Conservation (phyloP, 139 green algal genomes). For the Haematococcus sp. region DNA sequence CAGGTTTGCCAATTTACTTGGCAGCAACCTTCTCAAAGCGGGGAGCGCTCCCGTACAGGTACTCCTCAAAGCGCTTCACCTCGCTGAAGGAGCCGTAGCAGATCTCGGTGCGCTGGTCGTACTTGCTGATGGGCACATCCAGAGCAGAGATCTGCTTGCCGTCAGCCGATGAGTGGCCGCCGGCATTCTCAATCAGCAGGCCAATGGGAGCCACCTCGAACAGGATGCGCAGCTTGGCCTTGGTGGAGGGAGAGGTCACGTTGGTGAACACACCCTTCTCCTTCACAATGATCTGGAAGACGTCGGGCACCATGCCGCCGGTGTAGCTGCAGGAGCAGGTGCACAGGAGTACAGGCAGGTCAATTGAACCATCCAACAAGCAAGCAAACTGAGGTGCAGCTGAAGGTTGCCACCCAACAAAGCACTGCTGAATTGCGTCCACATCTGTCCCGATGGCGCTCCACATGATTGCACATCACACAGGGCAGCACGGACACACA, state of each 20-base stretch:
- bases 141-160: constrained; percentile 73
- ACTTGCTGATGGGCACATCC: constrained; percentile 72
- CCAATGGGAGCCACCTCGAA: constrained; percentile 89
- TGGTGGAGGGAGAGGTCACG: constrained; percentile 89
- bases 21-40: constrained; percentile 7
- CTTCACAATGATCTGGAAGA: constrained; percentile 97
- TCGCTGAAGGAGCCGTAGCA: constrained; percentile 86
- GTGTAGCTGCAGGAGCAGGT: constrained; percentile 67
- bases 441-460: too few species aligned
- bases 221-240: constrained; percentile 93
- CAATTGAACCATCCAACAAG: too few species aligned
- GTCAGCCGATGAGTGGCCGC: constrained; percentile 75
- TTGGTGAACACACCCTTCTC: constrained; percentile 96
- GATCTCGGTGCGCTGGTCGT: constrained; percentile 90
- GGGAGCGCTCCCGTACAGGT: constrained; percentile 11
- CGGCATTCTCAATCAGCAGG: constrained; percentile 87
- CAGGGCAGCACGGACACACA: not conserved
- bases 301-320: constrained; percentile 93
- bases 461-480: not conserved
- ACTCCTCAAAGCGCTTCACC: constrained; percentile 80
- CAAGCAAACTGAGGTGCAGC: too few species aligned
- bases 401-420: too few species aligned
- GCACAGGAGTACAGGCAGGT: too few species aligned
- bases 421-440: too few species aligned
- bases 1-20: not conserved